Evolutionary conservation across 2,329 filamentous ascomycete species (phyloP).

Genomic region (Lasiodiplodia theobromae): DNA sequence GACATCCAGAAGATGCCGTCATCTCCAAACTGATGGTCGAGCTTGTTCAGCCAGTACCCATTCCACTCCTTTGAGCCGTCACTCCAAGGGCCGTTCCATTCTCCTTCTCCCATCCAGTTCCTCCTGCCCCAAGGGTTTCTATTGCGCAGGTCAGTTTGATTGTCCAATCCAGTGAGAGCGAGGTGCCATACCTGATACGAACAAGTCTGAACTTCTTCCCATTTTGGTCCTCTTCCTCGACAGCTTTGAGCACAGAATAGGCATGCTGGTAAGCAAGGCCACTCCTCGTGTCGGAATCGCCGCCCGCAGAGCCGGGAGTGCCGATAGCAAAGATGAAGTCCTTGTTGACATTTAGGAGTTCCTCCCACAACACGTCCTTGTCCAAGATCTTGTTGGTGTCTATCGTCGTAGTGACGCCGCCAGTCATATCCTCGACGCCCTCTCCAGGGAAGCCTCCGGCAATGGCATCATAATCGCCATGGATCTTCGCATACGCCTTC

Average conservation of each 20-base stretch:
- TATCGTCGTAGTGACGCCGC: conserved; percentile 74
- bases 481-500: conserved; percentile 85
- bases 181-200: neutral
- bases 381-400: conserved; percentile 76
- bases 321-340: conserved; percentile 71
- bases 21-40: conserved; percentile 77
- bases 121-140: conserved; percentile 80
- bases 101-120: conserved; percentile 51
- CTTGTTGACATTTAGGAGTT: conserved; percentile 80
- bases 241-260: conserved; percentile 66
- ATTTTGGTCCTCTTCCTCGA: conserved; percentile 67
- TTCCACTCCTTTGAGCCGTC: conserved; percentile 89
- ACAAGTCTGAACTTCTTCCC: conserved; percentile 63
- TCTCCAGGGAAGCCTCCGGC: conserved; percentile 76
- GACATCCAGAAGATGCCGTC: conserved; percentile 59
- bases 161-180: too few species aligned
- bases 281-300: conserved; percentile 46
- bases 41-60: conserved; percentile 74
- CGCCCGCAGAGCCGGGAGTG: neutral
- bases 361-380: conserved; percentile 84
- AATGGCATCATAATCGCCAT: conserved; percentile 79
- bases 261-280: conserved; percentile 59
- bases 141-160: conserved; percentile 44
- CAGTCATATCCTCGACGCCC: conserved; percentile 66
- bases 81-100: conserved; percentile 83